Evolutionary conservation across 176 grass and related monocot species (phyloP).

Genomic region (Tillandsia fasciculata): DNA sequence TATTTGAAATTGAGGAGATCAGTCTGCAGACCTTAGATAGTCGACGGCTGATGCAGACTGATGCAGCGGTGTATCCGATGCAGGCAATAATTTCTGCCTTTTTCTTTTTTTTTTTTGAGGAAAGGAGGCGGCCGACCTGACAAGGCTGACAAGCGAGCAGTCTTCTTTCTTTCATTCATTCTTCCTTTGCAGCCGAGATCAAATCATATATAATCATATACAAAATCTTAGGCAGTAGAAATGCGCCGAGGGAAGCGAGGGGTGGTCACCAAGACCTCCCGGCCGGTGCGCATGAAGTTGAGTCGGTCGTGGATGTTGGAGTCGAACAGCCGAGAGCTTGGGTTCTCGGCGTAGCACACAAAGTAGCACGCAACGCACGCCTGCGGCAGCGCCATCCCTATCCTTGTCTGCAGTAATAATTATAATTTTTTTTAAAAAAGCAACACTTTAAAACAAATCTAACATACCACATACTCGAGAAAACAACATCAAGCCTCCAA

Average conservation of each 20-base stretch:
- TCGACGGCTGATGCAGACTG: no score
- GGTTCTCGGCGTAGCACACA: conserved; percentile 93
- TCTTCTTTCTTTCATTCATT: no score
- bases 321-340: conserved; percentile 47
- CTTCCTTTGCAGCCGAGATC: neutral
- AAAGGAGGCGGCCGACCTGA: no score
- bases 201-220: neutral
- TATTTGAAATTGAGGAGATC: no score
- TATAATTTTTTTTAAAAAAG: no score
- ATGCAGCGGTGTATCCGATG: no score
- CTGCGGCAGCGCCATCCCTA: conserved; percentile 96
- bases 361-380: conserved; percentile 95
- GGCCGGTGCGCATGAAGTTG: conserved; percentile 11
- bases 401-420: conserved; percentile 47
- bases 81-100: no score
- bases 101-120: no score
- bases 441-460: no score
- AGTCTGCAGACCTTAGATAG: no score
- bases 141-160: no score
- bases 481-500: neutral
- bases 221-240: conserved; percentile 9
- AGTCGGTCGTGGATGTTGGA: conserved; percentile 41
- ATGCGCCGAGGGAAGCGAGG: conserved; percentile 64
- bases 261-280: conserved; percentile 32
- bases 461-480: no score